A percentile compares a stretch with the other conserved stretches of the same genome.
These are phyloP conservation scores for Lepraria neglecta DNA, from an alignment of 495 filamentous ascomycete species.

Conservation along the genomic window DNA sequence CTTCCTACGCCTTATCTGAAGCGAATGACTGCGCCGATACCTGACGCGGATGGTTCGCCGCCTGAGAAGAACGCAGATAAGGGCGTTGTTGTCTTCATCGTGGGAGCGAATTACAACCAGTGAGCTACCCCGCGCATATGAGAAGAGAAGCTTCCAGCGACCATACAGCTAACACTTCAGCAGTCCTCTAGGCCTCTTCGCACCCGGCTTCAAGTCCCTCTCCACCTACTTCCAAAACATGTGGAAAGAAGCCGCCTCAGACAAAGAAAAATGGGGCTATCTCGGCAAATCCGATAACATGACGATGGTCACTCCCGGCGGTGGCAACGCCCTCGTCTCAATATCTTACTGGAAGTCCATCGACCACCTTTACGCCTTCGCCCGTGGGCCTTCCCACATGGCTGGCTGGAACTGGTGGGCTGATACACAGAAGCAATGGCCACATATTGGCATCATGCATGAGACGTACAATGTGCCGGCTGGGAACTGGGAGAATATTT, in stretches of 20 bases:
- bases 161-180: no score
- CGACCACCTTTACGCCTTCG: conserved; percentile 46
- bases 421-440: conserved; percentile 31
- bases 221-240: conserved; percentile 29
- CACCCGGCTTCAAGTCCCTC: conserved; percentile 31
- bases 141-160: conserved; percentile 5
- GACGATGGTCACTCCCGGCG: conserved; percentile 7
- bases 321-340: conserved; percentile 19
- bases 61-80: conserved; percentile 30
- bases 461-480: conserved; percentile 42
- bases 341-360: conserved; percentile 44
- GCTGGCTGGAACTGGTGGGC: conserved; percentile 45
- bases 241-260: conserved; percentile 25
- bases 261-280: conserved; percentile 34
- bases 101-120: conserved; percentile 40
- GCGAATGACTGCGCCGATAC: conserved; percentile 36
- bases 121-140: conserved; percentile 22
- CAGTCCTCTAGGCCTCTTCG: conserved; percentile 32
- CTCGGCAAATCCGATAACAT: conserved; percentile 9
- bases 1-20: conserved; percentile 33
- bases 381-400: conserved; percentile 42
- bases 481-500: conserved; percentile 43
- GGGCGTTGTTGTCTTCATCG: conserved; percentile 38
- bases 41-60: conserved; percentile 33
- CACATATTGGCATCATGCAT: conserved; percentile 44